Base-by-base conservation (phyloP, 805 yeast genomes). In the Martiniozyma abietophila region DNA sequence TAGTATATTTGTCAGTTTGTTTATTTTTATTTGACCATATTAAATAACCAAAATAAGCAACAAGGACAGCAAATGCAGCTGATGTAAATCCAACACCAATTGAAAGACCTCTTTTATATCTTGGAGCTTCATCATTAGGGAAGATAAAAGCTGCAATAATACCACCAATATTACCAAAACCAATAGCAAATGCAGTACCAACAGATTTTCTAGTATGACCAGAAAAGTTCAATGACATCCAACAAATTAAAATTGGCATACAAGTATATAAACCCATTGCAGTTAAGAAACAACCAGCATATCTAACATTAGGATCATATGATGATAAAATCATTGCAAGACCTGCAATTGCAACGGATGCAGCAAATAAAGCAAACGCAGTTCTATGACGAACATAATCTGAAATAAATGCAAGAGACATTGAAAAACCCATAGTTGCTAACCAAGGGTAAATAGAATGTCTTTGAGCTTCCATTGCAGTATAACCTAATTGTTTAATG, bases 401-500 rank as follows among this genome's bases (percentile, higher is more conserved):
- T 1, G 92, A 78, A 36, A 64, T 40, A 38, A 64, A 57, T 0
- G 94, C 89, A 10, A 70, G 44, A 5, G 70, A 47, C 57, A 77
- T 74, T 25, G 78, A 70, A 19, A 68, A 59, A 8, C 79, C 85
- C 50, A 84, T 80, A 0, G 94, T 81, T 19, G 67, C 61, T 31
- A 82, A 64, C 88, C 94, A 84, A 12, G 94, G 94, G 45, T 84
- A 85, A 32, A 85, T 82, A 0, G 94, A 80, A 59, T 77, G 78
- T 38, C 78, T 70, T 56, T 84, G 84, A 9, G 94, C 89, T 37
- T 70, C 63, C 47, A 75, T 79, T 5, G 82, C 76, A 2, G 84
- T 67, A 62, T 77, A 67, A 16, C 80, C 79, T 60, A 79, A 63
- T 26, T 68, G 55, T 32, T 60, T 62, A 50, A 79, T 75, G 49